Conservation (phyloP, 2,329 filamentous ascomycete species). For the Sphaerulina musiva region DNA sequence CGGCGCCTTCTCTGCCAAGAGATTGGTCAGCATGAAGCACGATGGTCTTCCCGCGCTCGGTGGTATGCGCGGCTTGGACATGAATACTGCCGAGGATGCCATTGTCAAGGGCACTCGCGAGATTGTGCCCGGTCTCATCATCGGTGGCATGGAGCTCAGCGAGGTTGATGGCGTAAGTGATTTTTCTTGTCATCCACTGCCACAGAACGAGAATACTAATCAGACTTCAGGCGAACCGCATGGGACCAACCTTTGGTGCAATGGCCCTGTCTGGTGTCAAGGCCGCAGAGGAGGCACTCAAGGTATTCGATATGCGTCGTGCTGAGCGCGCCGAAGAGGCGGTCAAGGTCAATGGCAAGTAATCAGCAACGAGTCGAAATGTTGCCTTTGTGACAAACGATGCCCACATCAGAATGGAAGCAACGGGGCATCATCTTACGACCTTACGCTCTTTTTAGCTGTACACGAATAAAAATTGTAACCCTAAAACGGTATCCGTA, state of each 20-base stretch:
- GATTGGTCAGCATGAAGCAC: slow-evolving; percentile 70
- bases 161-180: slow-evolving; percentile 64
- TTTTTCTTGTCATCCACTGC: background rate
- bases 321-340: slow-evolving; percentile 58
- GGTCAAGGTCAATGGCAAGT: background rate
- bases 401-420: background rate
- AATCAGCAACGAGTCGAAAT: background rate
- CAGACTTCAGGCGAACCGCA: slow-evolving; percentile 42
- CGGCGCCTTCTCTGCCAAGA: slow-evolving; percentile 85
- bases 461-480: background rate
- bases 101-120: slow-evolving; percentile 90
- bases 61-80: slow-evolving; percentile 89
- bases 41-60: slow-evolving; percentile 73
- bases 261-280: slow-evolving; percentile 86
- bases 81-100: slow-evolving; percentile 84
- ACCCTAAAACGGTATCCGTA: too few relatives aligned
- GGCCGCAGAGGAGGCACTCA: slow-evolving; percentile 79
- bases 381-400: background rate
- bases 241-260: slow-evolving; percentile 84
- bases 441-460: background rate
- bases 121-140: slow-evolving; percentile 77
- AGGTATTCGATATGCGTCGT: slow-evolving; percentile 70
- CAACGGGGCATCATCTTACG: background rate
- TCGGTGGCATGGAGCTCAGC: slow-evolving; percentile 90
- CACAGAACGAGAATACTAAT: background rate